Percentiles rank a stretch among this genome's conserved stretches.
Evolutionary conservation across 2,329 filamentous ascomycete genomes (phyloP).

Genomic region (Pseudogymnoascus sp.): DNA sequence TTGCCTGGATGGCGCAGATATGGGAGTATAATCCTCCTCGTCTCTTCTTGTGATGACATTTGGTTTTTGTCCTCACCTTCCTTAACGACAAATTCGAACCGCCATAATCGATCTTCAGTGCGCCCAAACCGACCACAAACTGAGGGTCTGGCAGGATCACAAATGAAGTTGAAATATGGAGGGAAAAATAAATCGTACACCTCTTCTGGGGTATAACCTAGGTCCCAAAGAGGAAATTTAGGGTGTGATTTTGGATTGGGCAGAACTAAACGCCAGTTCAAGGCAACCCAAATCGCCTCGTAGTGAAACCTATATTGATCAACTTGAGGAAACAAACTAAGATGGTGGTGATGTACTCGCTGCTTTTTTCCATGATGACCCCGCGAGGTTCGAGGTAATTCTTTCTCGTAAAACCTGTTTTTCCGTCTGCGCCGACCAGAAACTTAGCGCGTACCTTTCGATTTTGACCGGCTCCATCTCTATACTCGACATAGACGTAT

Average conservation of each 20-base stretch:
- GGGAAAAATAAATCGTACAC: conserved; percentile 28
- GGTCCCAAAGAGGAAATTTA: conserved; percentile 25
- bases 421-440: conserved; percentile 17
- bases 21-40: conserved; percentile 24
- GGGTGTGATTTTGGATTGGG: conserved; percentile 25
- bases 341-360: neutral
- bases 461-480: neutral
- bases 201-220: conserved; percentile 22
- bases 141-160: conserved; percentile 22
- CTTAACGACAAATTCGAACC: conserved; percentile 30
- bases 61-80: conserved; percentile 25
- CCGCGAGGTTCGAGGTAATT: conserved; percentile 24
- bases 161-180: conserved; percentile 23
- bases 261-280: conserved; percentile 24
- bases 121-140: conserved; percentile 26
- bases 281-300: conserved; percentile 26
- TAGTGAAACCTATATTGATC: conserved; percentile 14
- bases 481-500: conserved; percentile 8
- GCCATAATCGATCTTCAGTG: conserved; percentile 24
- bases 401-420: conserved; percentile 15
- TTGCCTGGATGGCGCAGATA: conserved; percentile 25
- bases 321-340: neutral
- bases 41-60: conserved; percentile 23
- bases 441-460: conserved; percentile 8
- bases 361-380: conserved; percentile 30